Base-by-base conservation (phyloP, 371 early-diverging fungal species). In the Mucor saturninus region DNA sequence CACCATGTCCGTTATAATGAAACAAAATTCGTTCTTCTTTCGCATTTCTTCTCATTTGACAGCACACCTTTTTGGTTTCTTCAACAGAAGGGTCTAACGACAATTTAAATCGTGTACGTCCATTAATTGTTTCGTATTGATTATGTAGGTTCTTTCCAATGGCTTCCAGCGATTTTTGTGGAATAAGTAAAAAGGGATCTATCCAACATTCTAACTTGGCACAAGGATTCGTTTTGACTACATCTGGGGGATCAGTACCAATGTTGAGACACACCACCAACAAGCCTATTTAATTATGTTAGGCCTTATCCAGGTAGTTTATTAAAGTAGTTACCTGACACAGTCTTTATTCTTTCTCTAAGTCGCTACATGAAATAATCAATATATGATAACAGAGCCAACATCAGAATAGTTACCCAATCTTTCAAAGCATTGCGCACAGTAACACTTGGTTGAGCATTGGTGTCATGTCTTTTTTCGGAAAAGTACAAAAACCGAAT, bases 1-100 rank as follows among this genome's bases (percentile, higher is more conserved):
- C 98, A 50, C 99, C 99, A 64, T 98, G 98, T 14, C 99, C 99
- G 64, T 98, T 98, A 83, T 98, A 98, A 70, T 98, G 96, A 66
- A 97, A 95, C 58, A 98, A 76, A 42, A 98, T 88, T 5, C 99
- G 85, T 60, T 97, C 97, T 59, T 96, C 96, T 75, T 95, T 96
- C 32, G 95, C 93, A 63, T 83, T 89, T 35, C 93, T 83, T 40
- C 98, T 76, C 71, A 95, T 82, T 43, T 86, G 87, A 72, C 84
- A 84, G 67, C 95, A 94, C 26, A 93, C 69, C 67, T 95, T 95
- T 68, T 93, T 95, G 32, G 92, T 87, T 62, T 96, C 97, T 57
- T 98, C 97, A 49, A 94, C 88, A 1, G 92, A 89, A 14, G 96
- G 96, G 71, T 98, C 97, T 38, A 92, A 81, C 28, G 91, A 88